Evolutionary conservation across 805 yeast genomes (phyloP), one percentile per base, ranked within the genome.

Genomic region (Wickerhamiella musiphila): DNA sequence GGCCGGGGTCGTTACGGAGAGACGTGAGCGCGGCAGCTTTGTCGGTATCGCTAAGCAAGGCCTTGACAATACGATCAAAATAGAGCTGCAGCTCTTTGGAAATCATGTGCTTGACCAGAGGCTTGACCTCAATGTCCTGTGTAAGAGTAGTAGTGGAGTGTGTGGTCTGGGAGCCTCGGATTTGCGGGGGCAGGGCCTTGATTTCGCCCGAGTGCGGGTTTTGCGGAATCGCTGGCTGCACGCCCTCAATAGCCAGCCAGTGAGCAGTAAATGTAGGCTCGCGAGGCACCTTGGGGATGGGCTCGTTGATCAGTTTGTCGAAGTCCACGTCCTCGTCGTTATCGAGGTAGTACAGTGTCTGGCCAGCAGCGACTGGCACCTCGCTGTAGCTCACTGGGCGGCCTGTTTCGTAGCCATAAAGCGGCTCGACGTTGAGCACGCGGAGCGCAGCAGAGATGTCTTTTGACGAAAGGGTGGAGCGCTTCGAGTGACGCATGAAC

Each of bases 211-310:
- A 33, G 31, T 75, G 66, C 16, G 99, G 99, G 57, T 90, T 90
- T 56, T 92, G 98, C 2, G 95, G 93, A 34, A 90, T 86, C 20
- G 90, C 75, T 1, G 99, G 98, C 51, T 90, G 99, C 6, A 90
- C 93, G 36, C 99, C 99, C 55, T 90, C 99, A 33, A 90, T 79
- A 0, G 98, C 96, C 20, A 92, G 63, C 96, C 98, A 86, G 40
- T 58, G 63, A 5, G 95, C 93, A 1, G 96, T 83, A 53, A 79
- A 84, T 1, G 94, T 75, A 2, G 93, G 75, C 38, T 76, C 73
- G 36, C 96, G 66, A 4, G 99, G 98, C 3, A 92, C 93, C 46
- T 77, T 81, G 5, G 99, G 99, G 37, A 90, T 60, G 20, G 94
- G 95, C 51, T 78, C 86, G 51, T 90, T 86, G 43, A 90, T 78